Base-by-base conservation (phyloP, 2,329 filamentous ascomycete species). In the Volutella citrinella region DNA sequence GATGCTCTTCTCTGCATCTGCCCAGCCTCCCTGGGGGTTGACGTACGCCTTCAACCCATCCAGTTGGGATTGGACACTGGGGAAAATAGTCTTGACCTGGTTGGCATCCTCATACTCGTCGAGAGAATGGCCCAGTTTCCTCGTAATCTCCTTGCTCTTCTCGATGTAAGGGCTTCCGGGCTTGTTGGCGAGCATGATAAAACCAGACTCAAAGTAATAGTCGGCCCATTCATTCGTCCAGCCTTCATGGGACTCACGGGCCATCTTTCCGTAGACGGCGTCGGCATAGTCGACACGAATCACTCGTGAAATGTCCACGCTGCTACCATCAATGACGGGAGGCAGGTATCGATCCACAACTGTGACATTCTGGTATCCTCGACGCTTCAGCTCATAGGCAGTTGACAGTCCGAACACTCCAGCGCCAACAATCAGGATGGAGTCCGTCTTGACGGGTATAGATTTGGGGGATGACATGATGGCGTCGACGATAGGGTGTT, bases 211-310 rank as follows among this genome's bases (percentile, higher is more conserved):
- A 26, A 59, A 44, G 19, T 57, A 61, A 30, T 61, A 52, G 13
- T 45, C 48, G 7, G 43, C 38, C 24, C 56, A 61, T 11, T 52
- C 45, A 1, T 39, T 36, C 8, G 17, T 30, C 58, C 58, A 61
- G 3, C 45, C 51, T 1, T 42, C 30, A 10, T 49, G 38, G 4
- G 59, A 53, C 30, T 60, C 55, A 11, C 42, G 42, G 5, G 76
- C 81, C 32, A 87, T 72, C 26, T 64, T 61, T 5, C 76, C 70
- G 50, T 87, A 87, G 11, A 75, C 66, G 0, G 70, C 59, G 45
- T 81, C 72, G 10, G 79, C 77, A 49, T 87, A 87, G 60, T 87
- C 83, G 27, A 60, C 47, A 6, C 64, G 59, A 26, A 67, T 57
- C 36, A 66, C 56, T 13, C 65, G 60, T 6, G 64, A 66, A 13